Percentiles rank a stretch among this genome's conserved stretches.
phyloP scores from a whole-genome alignment of 768 basidiomycete genomes.

The Trametes cingulata region DNA sequence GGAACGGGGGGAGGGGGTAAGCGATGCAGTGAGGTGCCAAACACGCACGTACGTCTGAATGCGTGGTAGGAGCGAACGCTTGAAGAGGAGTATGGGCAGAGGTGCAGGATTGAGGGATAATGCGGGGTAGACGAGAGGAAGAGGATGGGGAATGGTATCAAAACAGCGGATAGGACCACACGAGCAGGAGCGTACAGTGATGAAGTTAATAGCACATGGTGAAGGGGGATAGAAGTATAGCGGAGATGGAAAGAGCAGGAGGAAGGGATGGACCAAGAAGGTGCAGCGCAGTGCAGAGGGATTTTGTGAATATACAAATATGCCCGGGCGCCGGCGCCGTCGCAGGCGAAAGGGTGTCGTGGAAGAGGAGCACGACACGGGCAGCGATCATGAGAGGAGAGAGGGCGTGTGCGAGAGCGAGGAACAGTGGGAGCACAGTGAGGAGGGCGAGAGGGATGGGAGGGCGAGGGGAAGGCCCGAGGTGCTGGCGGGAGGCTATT shows the following conservation, averaged over 20 bases:
- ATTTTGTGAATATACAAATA: slow-evolving; percentile 8
- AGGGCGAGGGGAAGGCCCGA: neutral
- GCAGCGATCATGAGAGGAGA: neutral
- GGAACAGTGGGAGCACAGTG: too few relatives aligned
- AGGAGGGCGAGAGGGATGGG: neutral
- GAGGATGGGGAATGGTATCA: slow-evolving; percentile 11
- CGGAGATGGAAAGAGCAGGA: neutral
- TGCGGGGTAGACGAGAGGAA: neutral
- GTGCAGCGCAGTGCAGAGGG: neutral
- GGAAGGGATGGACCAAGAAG: slow-evolving; percentile 5
- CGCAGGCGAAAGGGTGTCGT: neutral
- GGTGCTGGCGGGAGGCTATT: slow-evolving; percentile 8
- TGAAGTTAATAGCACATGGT: slow-evolving; percentile 13
- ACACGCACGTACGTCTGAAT: neutral
- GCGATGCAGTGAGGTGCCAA: neutral
- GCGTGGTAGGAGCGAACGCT: neutral
- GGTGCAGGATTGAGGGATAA: neutral
- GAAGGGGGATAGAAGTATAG: slow-evolving; percentile 7
- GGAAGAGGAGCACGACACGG: neutral
- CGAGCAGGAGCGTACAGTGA: slow-evolving; percentile 6
- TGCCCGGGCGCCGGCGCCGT: slow-evolving; percentile 12
- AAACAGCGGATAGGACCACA: slow-evolving; percentile 9
- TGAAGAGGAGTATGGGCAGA: neutral
- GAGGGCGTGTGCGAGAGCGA: too few relatives aligned
- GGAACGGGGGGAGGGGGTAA: too few relatives aligned